Evolutionary conservation across 176 grass and related monocot genomes (phyloP), one percentile per base, ranked within the genome.

Genomic region (Cenchrus americanus): DNA sequence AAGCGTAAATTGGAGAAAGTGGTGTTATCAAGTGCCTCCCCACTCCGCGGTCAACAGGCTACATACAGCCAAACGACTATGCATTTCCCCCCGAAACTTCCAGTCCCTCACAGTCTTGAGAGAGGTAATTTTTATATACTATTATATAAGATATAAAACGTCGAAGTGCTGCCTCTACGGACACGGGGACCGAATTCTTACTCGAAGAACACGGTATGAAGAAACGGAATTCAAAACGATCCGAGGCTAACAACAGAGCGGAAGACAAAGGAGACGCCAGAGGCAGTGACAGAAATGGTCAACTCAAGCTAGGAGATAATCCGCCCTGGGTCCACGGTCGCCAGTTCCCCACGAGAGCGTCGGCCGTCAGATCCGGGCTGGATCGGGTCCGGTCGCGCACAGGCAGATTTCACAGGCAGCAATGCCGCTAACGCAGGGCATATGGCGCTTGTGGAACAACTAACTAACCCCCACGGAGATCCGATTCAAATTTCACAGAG

Each of bases 301-400:
- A 90, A 66, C 73, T 86, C 88, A 90, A 66, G 2, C 8, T 6
- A n/a, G 24, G 48, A 24, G 88, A 90, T 75, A 86, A 86, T n/a
- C n/a, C n/a, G 66, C 50, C 14, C 60, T n/a, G n/a, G 7, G 61
- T 83, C 84, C 12, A 67, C 59, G 53, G 53, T 83, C 74, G 27
- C 5, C 27, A 11, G 21, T 84, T 57, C n/a, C 12, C 78, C 78
- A 81, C 72, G 64, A 63, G 44, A 77, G 58, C 47, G 3, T 4
- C 3, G 14, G 42, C n/a, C n/a, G n/a, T 50, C 51, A 80, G 88
- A 90, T 90, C 84, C 68, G 60, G 30, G 27, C 10, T 21, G 76
- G 68, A 79, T 66, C 84, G 51, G 84, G 83, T 83, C 88, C 72
- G 13, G 26, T 1, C 21, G 14, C 14, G 4, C 0, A n/a, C 13